These are phyloP conservation scores for Phenoliferia sp. DNA, from an alignment of 1,284 basidiomycete species.

Conservation along the genomic window DNA sequence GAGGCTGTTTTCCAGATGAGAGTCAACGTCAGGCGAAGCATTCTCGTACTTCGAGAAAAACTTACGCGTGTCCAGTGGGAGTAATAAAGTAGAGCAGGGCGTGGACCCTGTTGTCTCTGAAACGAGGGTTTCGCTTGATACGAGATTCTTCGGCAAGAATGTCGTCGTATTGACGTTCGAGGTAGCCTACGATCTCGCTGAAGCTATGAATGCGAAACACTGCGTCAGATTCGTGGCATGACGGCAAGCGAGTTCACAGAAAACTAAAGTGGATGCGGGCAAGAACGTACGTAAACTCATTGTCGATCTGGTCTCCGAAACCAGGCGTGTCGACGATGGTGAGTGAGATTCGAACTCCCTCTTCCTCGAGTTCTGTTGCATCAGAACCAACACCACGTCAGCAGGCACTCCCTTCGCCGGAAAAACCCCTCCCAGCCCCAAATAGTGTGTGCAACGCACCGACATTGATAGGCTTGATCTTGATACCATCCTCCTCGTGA, in stretches of 20 bases:
- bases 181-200: conserved; percentile 91
- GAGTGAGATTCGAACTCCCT: conserved; percentile 93
- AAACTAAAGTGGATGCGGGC: not conserved
- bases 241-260: not conserved
- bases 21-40: not conserved
- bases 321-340: conserved; percentile 99
- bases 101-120: conserved; percentile 91
- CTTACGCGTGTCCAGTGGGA: conserved; percentile 75
- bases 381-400: not conserved
- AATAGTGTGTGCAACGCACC: conserved; percentile 57
- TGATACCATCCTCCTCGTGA: conserved; percentile 89
- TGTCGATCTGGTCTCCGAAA: conserved; percentile 98
- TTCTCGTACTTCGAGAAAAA: conserved; percentile 16
- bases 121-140: conserved; percentile 99
- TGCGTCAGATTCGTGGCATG: not conserved
- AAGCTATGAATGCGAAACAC: conserved; percentile 55
- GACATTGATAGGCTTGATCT: conserved; percentile 91
- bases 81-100: conserved; percentile 98
- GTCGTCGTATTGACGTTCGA: conserved; percentile 99
- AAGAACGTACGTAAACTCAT: conserved; percentile 82
- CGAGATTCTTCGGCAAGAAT: conserved; percentile 97
- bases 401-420: not conserved
- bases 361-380: conserved; percentile 90
- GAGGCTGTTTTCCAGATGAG: conserved; percentile 56
- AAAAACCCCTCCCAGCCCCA: not conserved